Evolutionary conservation across 2,329 filamentous ascomycete species (phyloP).

Genomic region (Purpureocillium lavendulum): DNA sequence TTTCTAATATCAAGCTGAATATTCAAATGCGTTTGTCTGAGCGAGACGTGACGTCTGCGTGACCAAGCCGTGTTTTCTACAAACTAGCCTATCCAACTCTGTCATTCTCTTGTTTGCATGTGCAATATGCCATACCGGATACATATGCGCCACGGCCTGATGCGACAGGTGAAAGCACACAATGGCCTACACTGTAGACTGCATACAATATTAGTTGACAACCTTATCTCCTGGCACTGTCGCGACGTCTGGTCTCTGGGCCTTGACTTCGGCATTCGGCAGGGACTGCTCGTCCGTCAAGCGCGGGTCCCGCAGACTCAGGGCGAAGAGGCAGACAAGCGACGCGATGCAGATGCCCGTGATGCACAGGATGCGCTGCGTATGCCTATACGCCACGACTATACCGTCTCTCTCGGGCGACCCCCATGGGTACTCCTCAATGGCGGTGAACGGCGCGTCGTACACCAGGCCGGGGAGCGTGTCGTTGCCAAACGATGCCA

Average conservation of each 20-base stretch:
- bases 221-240: too few relatives aligned
- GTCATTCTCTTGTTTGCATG: too few relatives aligned
- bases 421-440: constrained; percentile 19
- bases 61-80: too few relatives aligned
- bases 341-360: not conserved
- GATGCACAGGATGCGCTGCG: not conserved
- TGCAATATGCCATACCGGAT: too few relatives aligned
- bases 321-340: not conserved
- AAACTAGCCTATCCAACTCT: too few relatives aligned
- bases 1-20: too few relatives aligned
- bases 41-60: too few relatives aligned
- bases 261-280: not conserved
- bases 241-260: not conserved
- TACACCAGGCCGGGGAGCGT: constrained; percentile 28
- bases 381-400: not conserved
- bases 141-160: too few relatives aligned
- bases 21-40: too few relatives aligned
- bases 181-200: too few relatives aligned
- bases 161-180: too few relatives aligned
- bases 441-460: constrained; percentile 25
- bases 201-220: too few relatives aligned
- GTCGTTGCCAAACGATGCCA: constrained; percentile 21
- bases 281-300: not conserved
- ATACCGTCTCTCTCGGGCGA: not conserved
- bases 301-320: not conserved